Conservation (phyloP, 306 rosid genomes). For the Nissolia schottii region DNA sequence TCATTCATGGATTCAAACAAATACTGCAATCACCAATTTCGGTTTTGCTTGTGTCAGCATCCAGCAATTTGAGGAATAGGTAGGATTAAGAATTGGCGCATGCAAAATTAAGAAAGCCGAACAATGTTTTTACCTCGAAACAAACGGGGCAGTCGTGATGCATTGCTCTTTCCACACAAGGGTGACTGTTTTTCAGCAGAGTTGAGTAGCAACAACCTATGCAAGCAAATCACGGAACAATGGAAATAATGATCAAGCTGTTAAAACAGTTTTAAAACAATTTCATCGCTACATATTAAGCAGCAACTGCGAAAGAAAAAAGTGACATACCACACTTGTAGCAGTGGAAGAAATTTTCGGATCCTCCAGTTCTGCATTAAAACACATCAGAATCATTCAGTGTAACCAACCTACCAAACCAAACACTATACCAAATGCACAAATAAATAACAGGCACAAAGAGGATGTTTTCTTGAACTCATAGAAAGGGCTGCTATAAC, state of each 20-base stretch:
- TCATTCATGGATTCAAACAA: slow-evolving; percentile 65
- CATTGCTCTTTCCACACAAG: slow-evolving; percentile 93
- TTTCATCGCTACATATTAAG: not conserved
- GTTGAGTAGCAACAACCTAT: slow-evolving; percentile 79
- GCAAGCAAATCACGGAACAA: slow-evolving; percentile 8
- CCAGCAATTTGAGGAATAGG: not conserved
- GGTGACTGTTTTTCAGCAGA: slow-evolving; percentile 62
- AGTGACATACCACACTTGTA: slow-evolving; percentile 65
- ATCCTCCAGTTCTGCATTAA: slow-evolving; percentile 68
- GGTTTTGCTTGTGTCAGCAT: slow-evolving; percentile 4
- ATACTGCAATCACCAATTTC: slow-evolving; percentile 50
- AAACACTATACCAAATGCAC: not conserved
- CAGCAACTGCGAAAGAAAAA: not conserved
- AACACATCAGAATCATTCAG: slow-evolving; percentile 7
- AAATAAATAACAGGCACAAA: not conserved
- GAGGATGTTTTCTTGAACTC: not conserved
- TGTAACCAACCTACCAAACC: not conserved
- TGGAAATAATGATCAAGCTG: not conserved
- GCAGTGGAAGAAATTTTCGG: slow-evolving; percentile 80
- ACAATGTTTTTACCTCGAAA: slow-evolving; percentile 70
- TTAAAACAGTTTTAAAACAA: not conserved
- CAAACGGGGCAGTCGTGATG: slow-evolving; percentile 93
- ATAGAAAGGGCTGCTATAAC: not conserved
- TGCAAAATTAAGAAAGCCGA: not conserved
- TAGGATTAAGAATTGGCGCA: not conserved